Evolutionary conservation across 805 yeast genomes (phyloP).

Genomic region (Clavispora santaluciae): DNA sequence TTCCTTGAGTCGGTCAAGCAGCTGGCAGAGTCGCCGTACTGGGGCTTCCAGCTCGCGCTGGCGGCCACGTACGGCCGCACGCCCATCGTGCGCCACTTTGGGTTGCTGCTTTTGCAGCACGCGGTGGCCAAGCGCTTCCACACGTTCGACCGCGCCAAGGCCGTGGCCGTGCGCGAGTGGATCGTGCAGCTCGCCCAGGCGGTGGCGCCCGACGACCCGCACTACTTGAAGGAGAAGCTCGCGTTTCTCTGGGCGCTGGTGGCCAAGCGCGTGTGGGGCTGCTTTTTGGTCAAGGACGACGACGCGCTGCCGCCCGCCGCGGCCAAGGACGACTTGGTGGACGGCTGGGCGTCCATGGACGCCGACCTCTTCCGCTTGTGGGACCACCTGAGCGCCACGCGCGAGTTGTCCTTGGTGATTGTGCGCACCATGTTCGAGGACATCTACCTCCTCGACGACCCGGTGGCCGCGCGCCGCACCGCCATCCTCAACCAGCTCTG

Average conservation of each 20-base stretch:
- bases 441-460: constrained; percentile 84
- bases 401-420: constrained; percentile 75
- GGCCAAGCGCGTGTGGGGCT: constrained; percentile 91
- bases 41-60: constrained; percentile 85
- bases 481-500: constrained; percentile 76
- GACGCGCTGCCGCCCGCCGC: constrained; percentile 6
- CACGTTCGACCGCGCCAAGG: constrained; percentile 48
- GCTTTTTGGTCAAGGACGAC: constrained; percentile 44
- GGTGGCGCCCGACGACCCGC: constrained; percentile 67
- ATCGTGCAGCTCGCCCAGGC: constrained; percentile 69
- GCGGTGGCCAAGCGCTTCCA: constrained; percentile 61
- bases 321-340: constrained; percentile 40
- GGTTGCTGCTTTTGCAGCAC: constrained; percentile 71
- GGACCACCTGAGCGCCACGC: constrained; percentile 55
- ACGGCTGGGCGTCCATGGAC: constrained; percentile 90
- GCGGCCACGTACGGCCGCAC: constrained; percentile 53
- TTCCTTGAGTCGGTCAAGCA: constrained; percentile 73
- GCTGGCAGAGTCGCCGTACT: constrained; percentile 79
- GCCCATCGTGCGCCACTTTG: constrained; percentile 82
- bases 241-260: constrained; percentile 89
- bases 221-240: constrained; percentile 81
- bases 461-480: constrained; percentile 77
- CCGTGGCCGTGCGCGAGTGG: constrained; percentile 75
- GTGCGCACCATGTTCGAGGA: constrained; percentile 90
- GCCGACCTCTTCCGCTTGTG: constrained; percentile 67